phyloP scores from a whole-genome alignment of 441 rosid species.

The Biscutella laevigata region DNA sequence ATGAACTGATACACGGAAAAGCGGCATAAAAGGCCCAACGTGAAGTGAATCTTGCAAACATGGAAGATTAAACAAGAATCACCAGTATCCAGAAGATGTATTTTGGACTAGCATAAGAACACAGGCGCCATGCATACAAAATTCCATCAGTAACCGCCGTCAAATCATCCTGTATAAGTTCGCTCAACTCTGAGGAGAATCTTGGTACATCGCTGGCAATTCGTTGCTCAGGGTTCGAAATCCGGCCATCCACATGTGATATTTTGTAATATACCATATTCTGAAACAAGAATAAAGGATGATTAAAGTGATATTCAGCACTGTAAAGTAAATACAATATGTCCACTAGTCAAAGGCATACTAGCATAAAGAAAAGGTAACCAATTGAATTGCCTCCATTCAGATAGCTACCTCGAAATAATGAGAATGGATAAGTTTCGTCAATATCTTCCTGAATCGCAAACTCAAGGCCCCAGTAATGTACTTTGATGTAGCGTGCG shows the following conservation, averaged over 20 bases:
- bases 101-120: constrained; percentile 98
- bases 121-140: constrained; percentile 91
- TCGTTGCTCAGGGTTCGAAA: constrained; percentile 88
- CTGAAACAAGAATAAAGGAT: constrained; percentile 40
- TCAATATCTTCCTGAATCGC: constrained; percentile 85
- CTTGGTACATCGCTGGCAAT: constrained; percentile 96
- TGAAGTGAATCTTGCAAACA: constrained; percentile 5
- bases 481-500: constrained; percentile 82
- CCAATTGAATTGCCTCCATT: neutral
- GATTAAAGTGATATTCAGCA: constrained; percentile 1
- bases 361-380: constrained; percentile 13
- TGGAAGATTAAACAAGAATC: constrained; percentile 24
- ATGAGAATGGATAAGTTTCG: constrained; percentile 75
- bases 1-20: neutral
- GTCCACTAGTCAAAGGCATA: constrained; percentile 11
- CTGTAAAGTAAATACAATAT: neutral
- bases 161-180: constrained; percentile 88
- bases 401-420: constrained; percentile 70
- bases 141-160: constrained; percentile 85
- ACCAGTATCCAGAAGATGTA: constrained; percentile 95
- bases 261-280: constrained; percentile 97
- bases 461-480: constrained; percentile 85
- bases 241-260: constrained; percentile 93
- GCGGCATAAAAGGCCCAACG: neutral
- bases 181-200: constrained; percentile 94